Evolutionary conservation across 192 early-diverging fungal species (phyloP), one percentile per base, ranked within the genome.

Genomic region (Dimargaris cristalligena): DNA sequence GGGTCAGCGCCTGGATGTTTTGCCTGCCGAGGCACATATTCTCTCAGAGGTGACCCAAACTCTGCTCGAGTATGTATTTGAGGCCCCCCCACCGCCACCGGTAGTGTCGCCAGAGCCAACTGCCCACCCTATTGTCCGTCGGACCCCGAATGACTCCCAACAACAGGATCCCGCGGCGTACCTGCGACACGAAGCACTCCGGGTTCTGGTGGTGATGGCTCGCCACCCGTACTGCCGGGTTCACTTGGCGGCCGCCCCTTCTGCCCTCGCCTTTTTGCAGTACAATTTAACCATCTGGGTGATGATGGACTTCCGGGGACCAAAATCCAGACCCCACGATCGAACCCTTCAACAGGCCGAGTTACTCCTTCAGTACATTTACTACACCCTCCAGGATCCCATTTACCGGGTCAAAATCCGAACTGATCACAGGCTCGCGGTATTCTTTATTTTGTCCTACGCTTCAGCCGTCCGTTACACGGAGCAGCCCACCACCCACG

Each of bases 401-500:
- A 47, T 47, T 6, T 18, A 22, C 20, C 46, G 46, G 6, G 46
- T 22, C 25, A 47, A 6, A 47, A 22, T 47, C 25, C 46, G 46
- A 22, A 22, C 46, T 22, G 25, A 47, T 47, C 25, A 47, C 6
- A 25, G 46, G 1, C 25, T 47, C n/a, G 46, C 46, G n/a, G n/a
- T 18, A 22, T 47, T 47, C 25, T 25, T 47, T 25, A 22, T 25
- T 2, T 47, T 47, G 25, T 47, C 46, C 2, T 47, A 47, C 46
- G 46, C 46, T 25, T 47, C 46, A 25, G 46, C 46, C 25, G 25
- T 47, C 25, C 25, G n/a, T 2, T 47, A 25, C n/a, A 25, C 46
- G 46, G 46, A 47, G 25, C 20, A 47, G 25, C 46, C 46, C 46
- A 47, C 46, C 46, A 47, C 46, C 25, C 20, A 47, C 46, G n/a